phyloP scores from a whole-genome alignment of 306 rosid species.

The Phaseolus lunatus region DNA sequence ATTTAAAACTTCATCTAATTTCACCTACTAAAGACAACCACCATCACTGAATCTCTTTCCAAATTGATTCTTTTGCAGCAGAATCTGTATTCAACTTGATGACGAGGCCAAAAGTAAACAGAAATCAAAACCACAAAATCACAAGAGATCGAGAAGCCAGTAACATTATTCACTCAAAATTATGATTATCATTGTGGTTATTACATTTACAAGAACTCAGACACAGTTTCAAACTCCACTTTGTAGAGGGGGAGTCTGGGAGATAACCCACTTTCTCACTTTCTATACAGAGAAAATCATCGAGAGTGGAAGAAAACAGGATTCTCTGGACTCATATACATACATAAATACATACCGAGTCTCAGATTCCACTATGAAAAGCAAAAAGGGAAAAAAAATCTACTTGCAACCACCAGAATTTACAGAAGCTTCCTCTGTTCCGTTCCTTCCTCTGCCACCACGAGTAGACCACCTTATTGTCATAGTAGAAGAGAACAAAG shows the following conservation, averaged over 20 bases:
- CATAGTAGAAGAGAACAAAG: not conserved
- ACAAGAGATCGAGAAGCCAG: not conserved
- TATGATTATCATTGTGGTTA: not conserved
- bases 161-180: conserved; percentile 3
- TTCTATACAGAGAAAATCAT: conserved; percentile 12
- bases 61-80: too few relatives aligned
- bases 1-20: not conserved
- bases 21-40: not conserved
- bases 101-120: not conserved
- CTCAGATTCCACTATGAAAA: conserved; percentile 9
- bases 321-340: conserved; percentile 31
- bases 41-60: too few relatives aligned
- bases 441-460: conserved; percentile 45
- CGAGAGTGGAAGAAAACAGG: conserved; percentile 1
- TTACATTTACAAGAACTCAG: conserved; percentile 33
- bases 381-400: not conserved
- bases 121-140: not conserved
- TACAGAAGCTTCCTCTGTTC: conserved; percentile 42
- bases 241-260: not conserved
- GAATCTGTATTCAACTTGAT: not conserved
- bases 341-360: not conserved
- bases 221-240: not conserved
- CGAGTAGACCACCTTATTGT: conserved; percentile 10
- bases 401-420: conserved; percentile 43
- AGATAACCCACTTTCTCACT: conserved; percentile 8